phyloP scores from a whole-genome alignment of 2,329 filamentous ascomycete genomes.

The Xylariaceae sp. region DNA sequence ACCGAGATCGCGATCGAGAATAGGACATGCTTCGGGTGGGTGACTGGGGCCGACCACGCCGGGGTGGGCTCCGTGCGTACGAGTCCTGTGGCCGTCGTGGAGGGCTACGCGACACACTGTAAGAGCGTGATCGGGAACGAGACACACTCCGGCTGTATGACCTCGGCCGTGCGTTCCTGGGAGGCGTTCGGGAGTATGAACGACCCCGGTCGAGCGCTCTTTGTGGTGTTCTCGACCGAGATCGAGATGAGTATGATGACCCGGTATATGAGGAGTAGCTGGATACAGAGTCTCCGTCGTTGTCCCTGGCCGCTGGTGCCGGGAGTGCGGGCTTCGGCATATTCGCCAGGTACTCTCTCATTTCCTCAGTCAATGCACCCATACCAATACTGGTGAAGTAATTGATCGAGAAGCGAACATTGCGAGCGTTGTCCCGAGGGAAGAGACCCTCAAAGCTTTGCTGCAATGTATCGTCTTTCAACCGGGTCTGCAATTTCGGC shows the following conservation, averaged over 20 bases:
- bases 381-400: constrained; percentile 98
- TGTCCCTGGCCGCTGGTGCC: constrained; percentile 55
- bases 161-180: constrained; percentile 30
- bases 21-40: constrained; percentile 22
- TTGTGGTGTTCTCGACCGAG: constrained; percentile 40
- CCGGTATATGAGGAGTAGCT: constrained; percentile 73
- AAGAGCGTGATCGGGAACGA: constrained; percentile 32
- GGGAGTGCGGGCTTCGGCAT: constrained; percentile 79
- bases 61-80: constrained; percentile 32
- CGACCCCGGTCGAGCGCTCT: constrained; percentile 35
- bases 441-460: constrained; percentile 81
- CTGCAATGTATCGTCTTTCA: constrained; percentile 73
- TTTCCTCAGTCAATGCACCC: constrained; percentile 88
- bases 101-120: constrained; percentile 27
- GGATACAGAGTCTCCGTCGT: constrained; percentile 66
- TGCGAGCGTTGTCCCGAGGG: constrained; percentile 80
- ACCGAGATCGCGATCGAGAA: constrained; percentile 14
- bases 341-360: constrained; percentile 86
- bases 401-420: constrained; percentile 96
- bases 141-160: constrained; percentile 36
- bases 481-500: constrained; percentile 66
- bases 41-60: constrained; percentile 30
- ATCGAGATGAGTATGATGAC: constrained; percentile 54
- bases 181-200: constrained; percentile 33
- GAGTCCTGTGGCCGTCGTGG: constrained; percentile 27